Evolutionary conservation across 2,329 filamentous ascomycete genomes (phyloP), one percentile per base, ranked within the genome.

Genomic region (Microthyrium microscopicum): DNA sequence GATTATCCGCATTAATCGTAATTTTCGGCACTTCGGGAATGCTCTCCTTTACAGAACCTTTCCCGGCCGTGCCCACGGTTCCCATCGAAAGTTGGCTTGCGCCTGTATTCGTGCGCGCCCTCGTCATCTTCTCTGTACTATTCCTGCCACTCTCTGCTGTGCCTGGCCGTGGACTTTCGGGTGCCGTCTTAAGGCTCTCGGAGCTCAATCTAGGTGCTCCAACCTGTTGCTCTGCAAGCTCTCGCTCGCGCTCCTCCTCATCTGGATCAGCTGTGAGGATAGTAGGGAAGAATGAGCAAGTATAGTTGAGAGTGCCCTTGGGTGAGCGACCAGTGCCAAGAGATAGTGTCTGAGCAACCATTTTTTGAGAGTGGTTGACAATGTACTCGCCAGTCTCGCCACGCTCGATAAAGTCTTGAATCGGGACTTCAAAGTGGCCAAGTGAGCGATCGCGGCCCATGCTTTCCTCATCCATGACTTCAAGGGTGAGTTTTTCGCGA

Each of bases 401-500:
- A 51, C 93, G 74, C 4, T 60, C 58, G 40, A 95, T 69, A 51
- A 81, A 95, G 41, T 95, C 82, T 13, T 74, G 64, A 6, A 78
- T 75, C 33, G 70, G 64, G 18, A 94, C 56, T 43, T 95, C 85
- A 13, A 89, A 59, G 35, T 78, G 66, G 33, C 89, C 89, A 21
- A 98, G 67, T 26, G 79, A 79, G 36, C 89, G 77, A 53, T 98
- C 89, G 51, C 84, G 89, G 46, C 82, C 82, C 48, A 95, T 67
- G 44, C 75, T 85, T 56, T 98, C 89, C 40, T 89, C 74, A 46
- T 98, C 89, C 87, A 98, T 93, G 42, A 95, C 84, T 54, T 98
- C 89, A 13, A 98, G 59, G 1, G 75, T 73, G 20, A 98, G 62
- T 48, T 79, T 83, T 52, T 98, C 89, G 20, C 82, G 77, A 11